A percentile compares a stretch with the other conserved stretches of the same genome.
These are phyloP conservation scores for Coemansia interrupta DNA, from an alignment of 192 early-diverging fungal species.

Conservation along the genomic window DNA sequence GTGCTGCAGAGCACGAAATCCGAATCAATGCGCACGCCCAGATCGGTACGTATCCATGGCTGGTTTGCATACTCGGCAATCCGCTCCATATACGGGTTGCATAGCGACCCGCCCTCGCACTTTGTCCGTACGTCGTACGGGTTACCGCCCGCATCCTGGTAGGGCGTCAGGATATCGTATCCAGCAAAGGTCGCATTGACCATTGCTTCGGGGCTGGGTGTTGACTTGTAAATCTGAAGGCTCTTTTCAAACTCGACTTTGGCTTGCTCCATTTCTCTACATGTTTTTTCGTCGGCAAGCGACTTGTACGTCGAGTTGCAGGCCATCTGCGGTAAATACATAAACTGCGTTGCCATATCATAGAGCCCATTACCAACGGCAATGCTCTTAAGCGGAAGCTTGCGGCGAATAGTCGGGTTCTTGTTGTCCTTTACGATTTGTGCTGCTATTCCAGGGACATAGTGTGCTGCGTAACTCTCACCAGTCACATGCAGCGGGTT, in stretches of 20 bases:
- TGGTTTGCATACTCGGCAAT: conserved; percentile 74
- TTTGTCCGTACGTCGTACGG: conserved; percentile 87
- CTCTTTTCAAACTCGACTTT: conserved; percentile 6
- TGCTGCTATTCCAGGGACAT: conserved; percentile 80
- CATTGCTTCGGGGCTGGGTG: conserved; percentile 5
- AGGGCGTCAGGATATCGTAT: conserved; percentile 66
- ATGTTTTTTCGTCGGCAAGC: conserved; percentile 62
- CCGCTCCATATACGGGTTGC: conserved; percentile 71
- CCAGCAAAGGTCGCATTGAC: conserved; percentile 66
- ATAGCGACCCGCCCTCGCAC: conserved; percentile 75
- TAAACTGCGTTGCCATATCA: conserved; percentile 79
- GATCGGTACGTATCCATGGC: conserved; percentile 58
- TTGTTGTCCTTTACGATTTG: conserved; percentile 73
- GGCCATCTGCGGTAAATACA: conserved; percentile 69
- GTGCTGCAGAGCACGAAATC: conserved; percentile 75
- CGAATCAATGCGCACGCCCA: conserved; percentile 60
- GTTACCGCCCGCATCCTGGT: conserved; percentile 79
- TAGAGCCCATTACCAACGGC: conserved; percentile 88
- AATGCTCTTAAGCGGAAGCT: conserved; percentile 66
- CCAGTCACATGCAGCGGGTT: conserved; percentile 82
- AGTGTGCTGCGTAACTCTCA: conserved; percentile 84
- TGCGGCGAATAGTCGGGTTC: conserved; percentile 5
- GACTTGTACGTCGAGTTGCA: conserved; percentile 67
- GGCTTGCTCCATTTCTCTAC: conserved; percentile 60
- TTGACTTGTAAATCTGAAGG: background rate